Conservation (phyloP, 2,329 filamentous ascomycete species). For the Zasmidium cellare region DNA sequence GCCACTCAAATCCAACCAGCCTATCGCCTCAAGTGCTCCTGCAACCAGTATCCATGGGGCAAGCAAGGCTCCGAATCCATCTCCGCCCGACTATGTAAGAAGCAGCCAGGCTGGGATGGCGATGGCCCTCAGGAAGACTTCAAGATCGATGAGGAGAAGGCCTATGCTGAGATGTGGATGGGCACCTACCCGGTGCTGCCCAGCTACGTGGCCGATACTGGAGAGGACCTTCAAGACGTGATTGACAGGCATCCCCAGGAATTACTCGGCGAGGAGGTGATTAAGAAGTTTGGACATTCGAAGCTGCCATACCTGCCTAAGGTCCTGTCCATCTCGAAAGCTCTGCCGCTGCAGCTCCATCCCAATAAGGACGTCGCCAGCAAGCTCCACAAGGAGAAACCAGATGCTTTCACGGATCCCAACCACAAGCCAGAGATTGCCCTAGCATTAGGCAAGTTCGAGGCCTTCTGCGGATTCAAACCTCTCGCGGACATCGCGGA, state of each 20-base stretch:
- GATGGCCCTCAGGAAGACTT: slow-evolving; percentile 50
- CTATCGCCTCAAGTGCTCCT: slow-evolving; percentile 55
- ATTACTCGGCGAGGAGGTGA: slow-evolving; percentile 63
- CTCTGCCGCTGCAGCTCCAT: slow-evolving; percentile 72
- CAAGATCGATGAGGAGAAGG: slow-evolving; percentile 62
- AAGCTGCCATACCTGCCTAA: slow-evolving; percentile 75
- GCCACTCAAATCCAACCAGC: slow-evolving; percentile 45
- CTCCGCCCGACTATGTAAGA: slow-evolving; percentile 63
- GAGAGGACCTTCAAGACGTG: slow-evolving; percentile 64
- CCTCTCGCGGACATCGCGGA: slow-evolving; percentile 60
- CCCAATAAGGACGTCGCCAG: slow-evolving; percentile 68
- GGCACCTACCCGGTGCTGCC: slow-evolving; percentile 73
- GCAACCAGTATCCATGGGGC: slow-evolving; percentile 70
- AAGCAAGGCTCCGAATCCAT: slow-evolving; percentile 66
- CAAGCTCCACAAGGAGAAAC: slow-evolving; percentile 64
- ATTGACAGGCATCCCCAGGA: slow-evolving; percentile 62
- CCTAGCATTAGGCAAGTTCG: slow-evolving; percentile 68
- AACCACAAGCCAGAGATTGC: slow-evolving; percentile 84
- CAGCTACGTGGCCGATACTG: slow-evolving; percentile 62
- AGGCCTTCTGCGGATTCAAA: slow-evolving; percentile 76
- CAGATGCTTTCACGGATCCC: slow-evolving; percentile 65
- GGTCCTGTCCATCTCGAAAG: slow-evolving; percentile 73
- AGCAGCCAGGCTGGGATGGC: slow-evolving; percentile 56
- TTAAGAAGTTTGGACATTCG: slow-evolving; percentile 60
- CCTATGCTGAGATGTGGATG: slow-evolving; percentile 73